Percentiles rank a stretch among this genome's conserved stretches.
Conservation (phyloP, 345 rosid species). For the Salix brachista region DNA sequence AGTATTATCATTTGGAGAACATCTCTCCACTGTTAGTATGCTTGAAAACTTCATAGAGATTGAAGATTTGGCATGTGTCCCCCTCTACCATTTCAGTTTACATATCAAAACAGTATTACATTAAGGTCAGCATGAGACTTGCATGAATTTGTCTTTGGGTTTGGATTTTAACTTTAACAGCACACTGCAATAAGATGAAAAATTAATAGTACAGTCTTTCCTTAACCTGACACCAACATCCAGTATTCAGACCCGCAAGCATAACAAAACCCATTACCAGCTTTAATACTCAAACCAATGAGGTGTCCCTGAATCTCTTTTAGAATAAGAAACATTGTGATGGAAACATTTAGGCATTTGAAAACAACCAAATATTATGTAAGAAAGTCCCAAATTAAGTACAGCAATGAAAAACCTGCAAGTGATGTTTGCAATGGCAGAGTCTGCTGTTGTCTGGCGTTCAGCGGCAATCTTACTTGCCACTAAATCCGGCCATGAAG, state of each 20-base stretch:
- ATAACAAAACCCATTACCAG: not conserved
- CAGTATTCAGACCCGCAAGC: not conserved
- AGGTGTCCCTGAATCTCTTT: not conserved
- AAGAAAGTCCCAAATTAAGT: not conserved
- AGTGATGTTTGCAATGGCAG: constrained; percentile 95
- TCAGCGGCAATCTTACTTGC: constrained; percentile 98
- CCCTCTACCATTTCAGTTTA: not conserved
- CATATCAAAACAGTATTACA: not conserved
- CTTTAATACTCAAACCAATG: not conserved
- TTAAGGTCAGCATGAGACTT: not conserved
- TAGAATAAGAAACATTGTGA: not conserved
- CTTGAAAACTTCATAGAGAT: not conserved
- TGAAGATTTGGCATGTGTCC: not conserved
- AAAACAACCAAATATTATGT: not conserved
- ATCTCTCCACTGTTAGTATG: no score
- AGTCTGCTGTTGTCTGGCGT: constrained; percentile 87
- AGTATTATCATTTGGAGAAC: no score
- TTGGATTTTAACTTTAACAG: not conserved
- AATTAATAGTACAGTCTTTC: no score
- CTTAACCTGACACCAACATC: not conserved
- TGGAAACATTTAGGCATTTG: not conserved
- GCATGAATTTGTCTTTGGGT: not conserved
- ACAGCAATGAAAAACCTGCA: constrained; percentile 55
- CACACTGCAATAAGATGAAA: not conserved
- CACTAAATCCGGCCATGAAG: constrained; percentile 97